Evolutionary conservation across 2,329 filamentous ascomycete genomes (phyloP), one percentile per base, ranked within the genome.

Genomic region (Penicillium corylophilum): DNA sequence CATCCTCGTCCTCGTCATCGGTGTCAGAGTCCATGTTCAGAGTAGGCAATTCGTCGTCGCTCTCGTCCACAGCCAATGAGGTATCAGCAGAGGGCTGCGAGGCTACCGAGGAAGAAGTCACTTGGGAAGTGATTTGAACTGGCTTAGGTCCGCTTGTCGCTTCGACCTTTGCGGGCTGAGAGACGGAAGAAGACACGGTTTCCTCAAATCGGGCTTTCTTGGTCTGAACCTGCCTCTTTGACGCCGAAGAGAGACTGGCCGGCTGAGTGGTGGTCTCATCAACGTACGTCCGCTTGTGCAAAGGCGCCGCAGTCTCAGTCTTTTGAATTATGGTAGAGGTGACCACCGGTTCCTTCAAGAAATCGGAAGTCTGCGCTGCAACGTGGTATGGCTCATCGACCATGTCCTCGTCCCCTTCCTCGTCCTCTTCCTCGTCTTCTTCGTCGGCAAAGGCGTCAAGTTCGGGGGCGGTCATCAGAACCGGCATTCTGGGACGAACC

Each of bases 401-500:
- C 36, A 58, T 47, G 12, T 63, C 53, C 13, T 61, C 64, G 9
- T 65, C 61, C 15, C 67, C 65, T 35, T 68, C 68, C 12, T 69
- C 69, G 9, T 65, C 61, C 15, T 68, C 65, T 35, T 68, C 68
- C 12, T 69, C 69, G 4, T 71, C 69, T 10, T 70, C 68, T 9
- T 60, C 57, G 33, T 61, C 55, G 13, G 53, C 51, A 43, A 64
- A 62, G 18, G 55, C 55, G 36, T 62, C 67, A 52, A 60, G 72
- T 53, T 49, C 62, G 5, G 61, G 60, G 1, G 54, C 55, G 40
- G 64, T 67, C 51, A 70, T 64, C 48, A 75, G 29, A 12, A 78
- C 65, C 2, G 79, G 78, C 76, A 81, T 77, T 39, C 79, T 72
- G 12, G 79, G 79, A 46, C 77, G 70, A 20, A 82, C 77, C 50